Percentiles rank a stretch among this genome's conserved stretches.
Evolutionary conservation across 768 basidiomycete species (phyloP).

Genomic region (Lactarius hengduanensis): DNA sequence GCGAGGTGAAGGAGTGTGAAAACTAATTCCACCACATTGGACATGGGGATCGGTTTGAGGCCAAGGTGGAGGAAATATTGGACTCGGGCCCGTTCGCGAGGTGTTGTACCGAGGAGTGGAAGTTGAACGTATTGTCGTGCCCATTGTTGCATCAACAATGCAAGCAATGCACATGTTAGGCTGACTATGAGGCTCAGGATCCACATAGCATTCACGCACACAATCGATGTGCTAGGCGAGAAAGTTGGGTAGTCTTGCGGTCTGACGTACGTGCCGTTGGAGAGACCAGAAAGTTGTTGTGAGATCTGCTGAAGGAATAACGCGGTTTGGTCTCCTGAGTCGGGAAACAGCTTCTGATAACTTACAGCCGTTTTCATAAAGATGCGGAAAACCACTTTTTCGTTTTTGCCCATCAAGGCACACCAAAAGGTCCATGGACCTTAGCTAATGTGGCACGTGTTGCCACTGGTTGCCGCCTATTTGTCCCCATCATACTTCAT

Average conservation of each 20-base stretch:
- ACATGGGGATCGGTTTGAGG: neutral
- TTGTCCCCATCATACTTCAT: too few species aligned
- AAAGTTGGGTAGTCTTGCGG: neutral
- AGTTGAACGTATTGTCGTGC: slow-evolving; percentile 18
- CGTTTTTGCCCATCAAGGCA: too few species aligned
- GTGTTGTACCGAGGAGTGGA: neutral
- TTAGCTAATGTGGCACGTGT: too few species aligned
- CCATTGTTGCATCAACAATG: slow-evolving; percentile 22
- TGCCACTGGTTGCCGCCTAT: too few species aligned
- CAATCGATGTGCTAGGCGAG: neutral
- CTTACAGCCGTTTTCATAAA: too few species aligned
- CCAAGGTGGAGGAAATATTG: slow-evolving; percentile 20
- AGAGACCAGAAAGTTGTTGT: slow-evolving; percentile 11
- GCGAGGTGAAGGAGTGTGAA: slow-evolving; percentile 21
- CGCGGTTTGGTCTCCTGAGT: slow-evolving; percentile 9
- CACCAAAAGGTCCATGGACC: too few species aligned
- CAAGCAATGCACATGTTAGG: slow-evolving; percentile 17
- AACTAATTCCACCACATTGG: slow-evolving; percentile 5
- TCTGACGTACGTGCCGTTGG: neutral
- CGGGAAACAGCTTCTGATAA: neutral
- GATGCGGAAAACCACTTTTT: too few species aligned
- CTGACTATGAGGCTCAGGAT: slow-evolving; percentile 20
- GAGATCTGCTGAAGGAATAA: slow-evolving; percentile 16
- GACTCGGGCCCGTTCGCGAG: slow-evolving; percentile 9
- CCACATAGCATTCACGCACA: slow-evolving; percentile 24